Base-by-base conservation (phyloP, 2,329 filamentous ascomycete species). In the Metarhizium brunneum region DNA sequence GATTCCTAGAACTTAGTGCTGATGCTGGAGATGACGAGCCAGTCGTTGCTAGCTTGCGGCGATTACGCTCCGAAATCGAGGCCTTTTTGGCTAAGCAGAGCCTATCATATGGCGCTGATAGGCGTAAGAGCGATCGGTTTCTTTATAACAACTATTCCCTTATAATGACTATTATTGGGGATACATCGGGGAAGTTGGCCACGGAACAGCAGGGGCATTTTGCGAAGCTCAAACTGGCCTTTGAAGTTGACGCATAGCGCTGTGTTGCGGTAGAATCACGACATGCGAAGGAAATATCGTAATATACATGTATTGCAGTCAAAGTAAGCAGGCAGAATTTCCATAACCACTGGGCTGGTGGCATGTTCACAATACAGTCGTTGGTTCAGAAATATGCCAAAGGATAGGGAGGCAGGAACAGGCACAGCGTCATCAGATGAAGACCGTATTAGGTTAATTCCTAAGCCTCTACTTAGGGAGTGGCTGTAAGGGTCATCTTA, bases 131-230 rank as follows among this genome's bases (percentile, higher is more conserved):
- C 61, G 87, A 92, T 62, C 79, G 94, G 48, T 97, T 97, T 67
- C 71, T 99, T 64, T 94, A 88, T 67, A 99, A 97, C 68, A 99
- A 99, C 69, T 97, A 95, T 71, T 95, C 90, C 54, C 77, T 99
- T 60, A 82, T 99, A n/a, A 77, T 90, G 64, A 96, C 94, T 11
- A 96, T 99, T 59, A 88, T 99, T 60, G 84, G 87, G 65, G 87
- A 92, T 64, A 80, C 83, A 4, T 78, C 80, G 11, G 90, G 90
- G 4, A 89, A 88, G 68, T 69, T 92, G 65, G 83, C 87, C 1
- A 73, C 76, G 29, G 91, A 96, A 65, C 85, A 92, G 69, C 85
- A 86, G 71, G 78, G 77, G 62, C 82, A 91, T 71, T 92, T 94
- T 68, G 86, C 88, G 66, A 76, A 76, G 54, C 68, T 90, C 61